A percentile compares a stretch with the other conserved stretches of the same genome.
Evolutionary conservation across 1,284 basidiomycete species (phyloP).

Genomic region (Malassezia sp.): DNA sequence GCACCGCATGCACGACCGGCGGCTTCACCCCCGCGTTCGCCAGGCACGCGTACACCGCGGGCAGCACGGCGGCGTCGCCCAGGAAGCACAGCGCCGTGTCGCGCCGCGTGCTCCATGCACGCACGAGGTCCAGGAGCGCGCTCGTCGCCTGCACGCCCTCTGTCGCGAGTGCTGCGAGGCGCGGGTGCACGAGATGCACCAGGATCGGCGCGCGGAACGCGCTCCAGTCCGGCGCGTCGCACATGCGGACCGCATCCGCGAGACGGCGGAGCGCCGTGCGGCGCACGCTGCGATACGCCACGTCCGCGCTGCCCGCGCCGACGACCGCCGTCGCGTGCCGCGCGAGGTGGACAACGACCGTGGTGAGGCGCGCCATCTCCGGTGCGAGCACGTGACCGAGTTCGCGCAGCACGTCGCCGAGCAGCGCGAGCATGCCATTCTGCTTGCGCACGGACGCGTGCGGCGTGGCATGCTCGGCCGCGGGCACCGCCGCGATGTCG

Average conservation of each 20-base stretch:
- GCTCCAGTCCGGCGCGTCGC: constrained; percentile 59
- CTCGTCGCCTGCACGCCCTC: constrained; percentile 91
- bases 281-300: constrained; percentile 53
- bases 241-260: constrained; percentile 67
- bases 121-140: constrained; percentile 73
- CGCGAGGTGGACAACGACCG: constrained; percentile 29
- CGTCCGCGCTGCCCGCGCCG: too few relatives aligned
- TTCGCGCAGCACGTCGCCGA: constrained; percentile 41
- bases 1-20: constrained; percentile 64
- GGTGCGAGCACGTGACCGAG: constrained; percentile 25
- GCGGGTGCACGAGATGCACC: constrained; percentile 65
- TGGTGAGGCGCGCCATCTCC: constrained; percentile 30
- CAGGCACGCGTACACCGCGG: constrained; percentile 69
- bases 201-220: constrained; percentile 63
- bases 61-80: constrained; percentile 61
- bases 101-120: constrained; percentile 60
- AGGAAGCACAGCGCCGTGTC: constrained; percentile 60
- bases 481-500: constrained; percentile 22
- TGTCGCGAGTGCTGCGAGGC: constrained; percentile 60
- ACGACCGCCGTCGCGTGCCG: constrained; percentile 23
- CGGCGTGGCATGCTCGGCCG: constrained; percentile 16
- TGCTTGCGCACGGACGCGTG: constrained; percentile 27
- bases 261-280: constrained; percentile 75
- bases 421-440: constrained; percentile 47
- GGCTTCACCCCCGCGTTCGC: constrained; percentile 76